Base-by-base conservation (phyloP, 371 early-diverging fungal species). In the Mucor racemosus region DNA sequence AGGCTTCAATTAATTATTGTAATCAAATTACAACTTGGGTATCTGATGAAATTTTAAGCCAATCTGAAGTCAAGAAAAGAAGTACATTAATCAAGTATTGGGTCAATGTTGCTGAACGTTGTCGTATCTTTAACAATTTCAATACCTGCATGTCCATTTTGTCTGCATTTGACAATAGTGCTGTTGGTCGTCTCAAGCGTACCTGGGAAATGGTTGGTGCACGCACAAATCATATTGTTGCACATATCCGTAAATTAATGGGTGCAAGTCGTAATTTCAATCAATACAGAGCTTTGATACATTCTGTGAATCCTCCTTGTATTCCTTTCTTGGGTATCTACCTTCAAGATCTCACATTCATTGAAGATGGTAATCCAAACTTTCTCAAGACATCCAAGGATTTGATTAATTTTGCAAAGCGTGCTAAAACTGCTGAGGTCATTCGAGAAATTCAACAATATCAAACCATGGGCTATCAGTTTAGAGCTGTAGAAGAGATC, bases 391-490 rank as follows among this genome's bases (percentile, higher is more conserved):
- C 79, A 3, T 71, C 81, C 0, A 84, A 86, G 21, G 81, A 85
- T 13, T 79, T 95, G 53, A 95, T 98, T 78, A 98, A 98, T 78
- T 97, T 97, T 79, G 89, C 88, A 65, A 97, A 97, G 74, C 88
- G 94, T 50, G 87, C 85, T 67, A 94, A 94, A 75, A 93, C 94
- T 0, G 94, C 97, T 3, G 93, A 95, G 62, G 93, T 95, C 9
- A 92, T 98, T 74, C 89, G 94, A 7, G 96, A 96, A 62, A 90
- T 97, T 63, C 95, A 95, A 69, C 95, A 96, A 72, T 97, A 93
- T 78, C 97, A 97, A 76, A 88, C 91, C 10, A 81, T 82, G 11
- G 89, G 92, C 9, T 98, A 96, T 76, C 84, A 85, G 57, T 80
- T 96, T 26, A 89, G 83, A 34, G 66, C 87, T 3, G 96, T 97